A percentile compares a stretch with the other conserved stretches of the same genome.
Evolutionary conservation across 2,329 filamentous ascomycete species (phyloP).

Genomic region (Aspergillus tubingensis): DNA sequence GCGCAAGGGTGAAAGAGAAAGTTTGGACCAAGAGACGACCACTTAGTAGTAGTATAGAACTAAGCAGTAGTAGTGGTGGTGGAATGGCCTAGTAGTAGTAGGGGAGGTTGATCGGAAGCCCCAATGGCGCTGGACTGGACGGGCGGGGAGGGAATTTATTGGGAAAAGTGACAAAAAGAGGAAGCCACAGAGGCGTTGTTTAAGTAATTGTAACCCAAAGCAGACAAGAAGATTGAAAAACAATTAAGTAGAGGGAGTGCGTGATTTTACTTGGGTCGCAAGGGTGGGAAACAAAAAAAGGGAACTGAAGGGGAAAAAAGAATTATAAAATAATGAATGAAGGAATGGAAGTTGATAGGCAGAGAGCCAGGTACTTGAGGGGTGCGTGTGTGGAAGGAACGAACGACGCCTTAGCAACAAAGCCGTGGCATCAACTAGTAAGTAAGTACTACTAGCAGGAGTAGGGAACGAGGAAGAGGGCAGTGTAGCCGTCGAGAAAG

Average conservation of each 20-base stretch:
- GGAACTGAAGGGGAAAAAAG: constrained; percentile 13
- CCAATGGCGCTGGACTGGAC: constrained; percentile 9
- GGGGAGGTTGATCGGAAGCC: constrained; percentile 7
- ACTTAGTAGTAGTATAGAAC: constrained; percentile 2
- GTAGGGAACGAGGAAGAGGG: background rate
- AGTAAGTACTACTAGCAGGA: background rate
- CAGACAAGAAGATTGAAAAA: constrained; percentile 8
- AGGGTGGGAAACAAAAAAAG: constrained; percentile 3
- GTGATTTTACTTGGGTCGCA: constrained; percentile 10
- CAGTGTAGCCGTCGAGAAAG: background rate
- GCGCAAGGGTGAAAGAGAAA: background rate
- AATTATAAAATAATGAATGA: constrained; percentile 23
- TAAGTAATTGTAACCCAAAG: background rate
- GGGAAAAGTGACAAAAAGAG: constrained; percentile 5
- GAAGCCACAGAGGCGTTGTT: background rate
- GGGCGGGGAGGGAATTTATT: constrained; percentile 10
- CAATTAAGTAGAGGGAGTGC: constrained; percentile 12
- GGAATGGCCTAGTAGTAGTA: background rate
- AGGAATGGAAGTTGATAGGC: constrained; percentile 25
- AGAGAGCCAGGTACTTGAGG: constrained; percentile 19
- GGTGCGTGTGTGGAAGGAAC: constrained; percentile 16
- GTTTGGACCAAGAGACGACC: constrained; percentile 10
- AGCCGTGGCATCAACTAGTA: constrained; percentile 18
- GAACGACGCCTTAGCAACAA: constrained; percentile 24
- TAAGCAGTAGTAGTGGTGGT: background rate